A percentile compares a stretch with the other conserved stretches of the same genome.
Conservation (phyloP, 2,329 filamentous ascomycete genomes). For the Magnaporthiopsis poae region DNA sequence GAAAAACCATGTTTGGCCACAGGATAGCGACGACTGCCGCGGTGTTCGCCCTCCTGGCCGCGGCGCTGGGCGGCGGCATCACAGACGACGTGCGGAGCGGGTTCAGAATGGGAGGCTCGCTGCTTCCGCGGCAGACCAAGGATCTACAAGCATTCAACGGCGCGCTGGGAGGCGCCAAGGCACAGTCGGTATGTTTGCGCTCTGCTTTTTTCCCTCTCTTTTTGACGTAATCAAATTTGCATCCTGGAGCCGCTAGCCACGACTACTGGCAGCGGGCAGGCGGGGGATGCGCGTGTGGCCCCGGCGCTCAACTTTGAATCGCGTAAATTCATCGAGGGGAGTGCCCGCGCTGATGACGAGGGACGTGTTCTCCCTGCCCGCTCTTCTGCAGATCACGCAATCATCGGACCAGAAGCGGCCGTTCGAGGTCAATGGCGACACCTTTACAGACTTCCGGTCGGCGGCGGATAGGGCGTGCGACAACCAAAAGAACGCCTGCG, state of each 20-base stretch:
- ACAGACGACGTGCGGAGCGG: slow-evolving; percentile 25
- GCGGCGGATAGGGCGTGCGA: slow-evolving; percentile 37
- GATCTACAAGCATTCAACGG: slow-evolving; percentile 34
- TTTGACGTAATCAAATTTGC: background rate
- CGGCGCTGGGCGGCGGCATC: slow-evolving; percentile 15
- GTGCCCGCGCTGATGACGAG: slow-evolving; percentile 6
- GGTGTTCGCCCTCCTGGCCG: slow-evolving; percentile 10
- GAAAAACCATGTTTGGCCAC: background rate
- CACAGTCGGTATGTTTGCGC: slow-evolving; percentile 23
- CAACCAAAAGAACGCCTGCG: slow-evolving; percentile 39
- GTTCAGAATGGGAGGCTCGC: slow-evolving; percentile 25
- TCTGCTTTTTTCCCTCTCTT: too few species aligned
- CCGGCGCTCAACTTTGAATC: background rate
- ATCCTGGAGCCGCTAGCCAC: background rate
- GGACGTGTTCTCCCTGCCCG: background rate
- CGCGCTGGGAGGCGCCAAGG: slow-evolving; percentile 28
- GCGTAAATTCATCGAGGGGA: background rate
- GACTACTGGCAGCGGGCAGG: background rate
- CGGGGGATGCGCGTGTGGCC: too few species aligned
- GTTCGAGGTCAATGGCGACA: slow-evolving; percentile 33
- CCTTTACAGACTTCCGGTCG: slow-evolving; percentile 32
- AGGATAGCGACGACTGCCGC: background rate
- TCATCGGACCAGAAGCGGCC: slow-evolving; percentile 29
- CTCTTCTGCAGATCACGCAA: slow-evolving; percentile 26
- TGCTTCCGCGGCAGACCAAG: slow-evolving; percentile 22